These are phyloP conservation scores for Beverwykella pulmonaria DNA, from an alignment of 495 filamentous ascomycete species.

Conservation along the genomic window DNA sequence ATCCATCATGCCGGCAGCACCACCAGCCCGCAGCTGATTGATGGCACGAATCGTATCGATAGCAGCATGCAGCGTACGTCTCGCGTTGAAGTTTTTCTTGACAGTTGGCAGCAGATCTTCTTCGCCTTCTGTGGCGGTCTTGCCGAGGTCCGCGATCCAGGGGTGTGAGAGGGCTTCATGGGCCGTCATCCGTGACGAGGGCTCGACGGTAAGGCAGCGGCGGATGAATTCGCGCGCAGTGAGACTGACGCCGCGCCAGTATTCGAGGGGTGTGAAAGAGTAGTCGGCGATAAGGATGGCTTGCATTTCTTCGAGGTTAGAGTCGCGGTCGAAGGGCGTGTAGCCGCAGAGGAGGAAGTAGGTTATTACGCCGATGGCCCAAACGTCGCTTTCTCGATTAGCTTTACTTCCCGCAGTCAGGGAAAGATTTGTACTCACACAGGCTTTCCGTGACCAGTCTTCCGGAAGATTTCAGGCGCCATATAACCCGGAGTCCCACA, in stretches of 20 bases:
- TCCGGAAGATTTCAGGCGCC: conserved; percentile 82
- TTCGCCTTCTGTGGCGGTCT: conserved; percentile 47
- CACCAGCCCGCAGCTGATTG: conserved; percentile 89
- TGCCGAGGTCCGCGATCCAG: conserved; percentile 67
- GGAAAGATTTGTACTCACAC: conserved; percentile 56
- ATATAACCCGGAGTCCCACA: conserved; percentile 98
- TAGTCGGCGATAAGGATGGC: conserved; percentile 96
- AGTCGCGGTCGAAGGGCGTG: conserved; percentile 96
- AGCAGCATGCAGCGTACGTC: conserved; percentile 89
- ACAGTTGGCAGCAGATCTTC: conserved; percentile 86
- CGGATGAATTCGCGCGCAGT: conserved; percentile 87
- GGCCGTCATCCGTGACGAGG: conserved; percentile 83
- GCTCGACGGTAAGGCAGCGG: conserved; percentile 86
- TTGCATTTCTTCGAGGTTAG: conserved; percentile 98
- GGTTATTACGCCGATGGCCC: conserved; percentile 81
- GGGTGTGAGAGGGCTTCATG: conserved; percentile 88
- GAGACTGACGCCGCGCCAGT: conserved; percentile 92
- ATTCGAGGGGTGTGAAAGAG: conserved; percentile 91
- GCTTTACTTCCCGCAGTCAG: neutral
- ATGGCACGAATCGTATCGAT: conserved; percentile 99
- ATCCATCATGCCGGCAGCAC: conserved; percentile 77
- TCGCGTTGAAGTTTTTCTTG: conserved; percentile 99
- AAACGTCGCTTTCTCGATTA: conserved; percentile 61
- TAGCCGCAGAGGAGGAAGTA: conserved; percentile 98
- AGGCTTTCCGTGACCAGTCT: conserved; percentile 76